Base-by-base conservation (phyloP, 2,329 filamentous ascomycete genomes). In the Diplodia scrobiculata region DNA sequence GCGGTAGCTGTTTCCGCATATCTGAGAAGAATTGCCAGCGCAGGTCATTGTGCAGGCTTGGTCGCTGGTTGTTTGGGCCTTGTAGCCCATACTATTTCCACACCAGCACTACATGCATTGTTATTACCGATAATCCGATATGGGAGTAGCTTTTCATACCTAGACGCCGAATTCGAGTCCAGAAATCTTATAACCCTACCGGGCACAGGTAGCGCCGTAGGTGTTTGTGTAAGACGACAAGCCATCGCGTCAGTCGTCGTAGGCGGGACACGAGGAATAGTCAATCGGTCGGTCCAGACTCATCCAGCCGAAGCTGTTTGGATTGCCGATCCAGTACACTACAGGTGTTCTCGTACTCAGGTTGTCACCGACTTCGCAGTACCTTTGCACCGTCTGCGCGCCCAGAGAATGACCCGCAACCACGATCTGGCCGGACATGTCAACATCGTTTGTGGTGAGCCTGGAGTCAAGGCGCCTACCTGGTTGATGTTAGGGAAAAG, bases 161-260 rank as follows among this genome's bases (percentile, higher is more conserved):
- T 60, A 41, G 11, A 27, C 29, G 2, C 71, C 71, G 34, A 68
- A 74, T 45, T 77, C 73, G 1, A 76, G 54, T n/a, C 75, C 77
- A 11, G n/a, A n/a, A n/a, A n/a, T n/a, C n/a, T n/a, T n/a, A n/a
- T n/a, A n/a, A n/a, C n/a, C n/a, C n/a, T n/a, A n/a, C n/a, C n/a
- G n/a, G n/a, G n/a, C n/a, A n/a, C n/a, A n/a, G n/a, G n/a, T 67
- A 60, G 68, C 41, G 32, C 66, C 66, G 41, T 71, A 70, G 7
- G 72, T 73, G 7, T 68, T 66, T 0, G 68, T 68, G 66, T 76
- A 78, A 41, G 73, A 72, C n/a, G 63, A 68, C 47, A 74, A 74
- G 9, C 76, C 76, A 34, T 76, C 73, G 47, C 75, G 71, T 68
- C 76, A 78, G 27, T 72, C 68, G 63, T 78, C 75, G 52, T 76